Evolutionary conservation across 1,284 basidiomycete species (phyloP).

Genomic region (Boletus sp.): DNA sequence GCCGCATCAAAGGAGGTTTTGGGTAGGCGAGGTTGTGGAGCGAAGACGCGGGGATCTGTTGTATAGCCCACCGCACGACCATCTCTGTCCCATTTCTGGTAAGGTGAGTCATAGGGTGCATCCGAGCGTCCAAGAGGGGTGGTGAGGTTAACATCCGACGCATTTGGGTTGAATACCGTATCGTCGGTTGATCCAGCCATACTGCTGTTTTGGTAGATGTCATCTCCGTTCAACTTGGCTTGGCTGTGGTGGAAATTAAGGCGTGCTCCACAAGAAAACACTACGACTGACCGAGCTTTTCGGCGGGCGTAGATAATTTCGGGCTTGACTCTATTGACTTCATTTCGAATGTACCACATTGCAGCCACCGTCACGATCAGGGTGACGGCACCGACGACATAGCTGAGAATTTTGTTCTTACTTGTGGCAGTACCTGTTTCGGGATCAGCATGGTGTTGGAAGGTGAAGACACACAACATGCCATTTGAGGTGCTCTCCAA

Average conservation of each 20-base stretch:
- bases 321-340: constrained; percentile 76
- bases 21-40: constrained; percentile 38
- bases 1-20: constrained; percentile 11
- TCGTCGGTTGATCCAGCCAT: constrained; percentile 29
- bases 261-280: neutral
- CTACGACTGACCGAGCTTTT: constrained; percentile 51
- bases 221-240: constrained; percentile 41
- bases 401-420: constrained; percentile 58
- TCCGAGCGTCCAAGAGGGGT: constrained; percentile 22
- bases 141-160: constrained; percentile 43
- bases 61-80: constrained; percentile 36
- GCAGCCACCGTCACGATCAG: constrained; percentile 71
- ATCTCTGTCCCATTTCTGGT: constrained; percentile 38
- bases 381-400: constrained; percentile 59
- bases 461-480: constrained; percentile 8
- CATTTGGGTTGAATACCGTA: constrained; percentile 35
- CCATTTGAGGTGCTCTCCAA: constrained; percentile 31
- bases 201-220: constrained; percentile 31
- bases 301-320: constrained; percentile 70
- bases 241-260: constrained; percentile 36
- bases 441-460: constrained; percentile 8
- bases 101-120: constrained; percentile 24
- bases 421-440: constrained; percentile 39
- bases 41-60: constrained; percentile 33
- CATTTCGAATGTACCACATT: constrained; percentile 77